Evolutionary conservation across 1,139 yeast genomes (phyloP).

Genomic region (Taphrina confusa): DNA sequence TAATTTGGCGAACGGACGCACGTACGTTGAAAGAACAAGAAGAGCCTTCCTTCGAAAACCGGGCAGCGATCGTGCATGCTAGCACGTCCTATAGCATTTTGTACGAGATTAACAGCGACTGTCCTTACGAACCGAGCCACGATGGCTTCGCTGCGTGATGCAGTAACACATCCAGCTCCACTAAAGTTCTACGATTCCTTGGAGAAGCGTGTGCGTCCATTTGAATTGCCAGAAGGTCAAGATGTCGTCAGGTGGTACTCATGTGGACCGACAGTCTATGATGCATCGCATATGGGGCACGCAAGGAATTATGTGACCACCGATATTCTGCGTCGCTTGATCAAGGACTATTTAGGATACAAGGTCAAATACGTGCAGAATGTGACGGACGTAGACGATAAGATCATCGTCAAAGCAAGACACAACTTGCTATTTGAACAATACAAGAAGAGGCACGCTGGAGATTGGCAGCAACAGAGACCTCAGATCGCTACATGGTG

Average conservation of each 20-base stretch:
- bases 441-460: constrained; percentile 44
- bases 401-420: constrained; percentile 90
- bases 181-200: constrained; percentile 27
- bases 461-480: constrained; percentile 44
- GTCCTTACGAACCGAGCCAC: background rate
- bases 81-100: background rate
- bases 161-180: constrained; percentile 4
- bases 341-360: constrained; percentile 89
- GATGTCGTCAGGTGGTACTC: constrained; percentile 79
- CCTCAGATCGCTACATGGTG: constrained; percentile 53
- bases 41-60: no score
- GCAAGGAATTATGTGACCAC: constrained; percentile 94
- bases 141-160: constrained; percentile 6
- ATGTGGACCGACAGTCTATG: constrained; percentile 99
- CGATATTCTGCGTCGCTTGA: constrained; percentile 84
- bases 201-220: constrained; percentile 20
- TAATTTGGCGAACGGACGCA: no score
- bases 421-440: constrained; percentile 77
- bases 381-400: constrained; percentile 96
- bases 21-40: no score
- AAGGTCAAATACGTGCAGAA: constrained; percentile 85
- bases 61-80: constrained; percentile 14
- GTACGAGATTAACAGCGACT: background rate
- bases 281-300: constrained; percentile 98
- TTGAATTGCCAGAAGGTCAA: constrained; percentile 1